Conservation (phyloP, 108 stramenopile species). For the Thalassiosira profunda region DNA sequence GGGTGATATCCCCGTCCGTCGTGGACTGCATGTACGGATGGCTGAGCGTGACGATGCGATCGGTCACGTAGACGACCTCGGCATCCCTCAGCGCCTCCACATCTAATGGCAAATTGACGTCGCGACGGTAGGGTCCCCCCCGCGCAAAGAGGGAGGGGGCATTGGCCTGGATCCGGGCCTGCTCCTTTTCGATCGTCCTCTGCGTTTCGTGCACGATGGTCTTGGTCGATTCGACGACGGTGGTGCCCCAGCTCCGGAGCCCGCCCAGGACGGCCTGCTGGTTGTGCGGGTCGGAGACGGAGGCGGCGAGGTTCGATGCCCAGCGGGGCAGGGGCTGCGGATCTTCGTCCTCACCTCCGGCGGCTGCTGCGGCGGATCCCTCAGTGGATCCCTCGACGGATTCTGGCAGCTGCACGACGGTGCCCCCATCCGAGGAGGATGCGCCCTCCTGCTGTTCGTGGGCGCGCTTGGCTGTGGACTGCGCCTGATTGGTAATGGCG, state of each 20-base stretch:
- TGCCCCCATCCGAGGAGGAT: not conserved
- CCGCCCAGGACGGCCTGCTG: conserved; percentile 19
- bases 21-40: conserved; percentile 76
- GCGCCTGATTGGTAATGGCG: conserved; percentile 1
- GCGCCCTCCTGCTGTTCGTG: not conserved
- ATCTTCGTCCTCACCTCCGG: not conserved
- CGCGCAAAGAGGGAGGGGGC: conserved; percentile 26
- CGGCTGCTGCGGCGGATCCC: not conserved
- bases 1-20: conserved; percentile 64
- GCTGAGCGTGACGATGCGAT: conserved; percentile 78
- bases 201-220: conserved; percentile 27
- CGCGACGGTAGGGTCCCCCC: conserved; percentile 50
- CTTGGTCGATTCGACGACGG: conserved; percentile 34
- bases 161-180: conserved; percentile 24
- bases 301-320: conserved; percentile 20
- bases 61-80: conserved; percentile 88
- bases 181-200: conserved; percentile 37
- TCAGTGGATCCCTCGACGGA: not conserved
- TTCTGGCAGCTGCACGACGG: conserved; percentile 5
- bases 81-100: conserved; percentile 77
- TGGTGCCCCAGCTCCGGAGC: conserved; percentile 24
- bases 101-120: conserved; percentile 66
- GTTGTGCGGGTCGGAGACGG: conserved; percentile 24
- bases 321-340: conserved; percentile 20
- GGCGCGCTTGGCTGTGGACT: not conserved